Base-by-base conservation (phyloP, 768 basidiomycete genomes). In the Suillus discolor region DNA sequence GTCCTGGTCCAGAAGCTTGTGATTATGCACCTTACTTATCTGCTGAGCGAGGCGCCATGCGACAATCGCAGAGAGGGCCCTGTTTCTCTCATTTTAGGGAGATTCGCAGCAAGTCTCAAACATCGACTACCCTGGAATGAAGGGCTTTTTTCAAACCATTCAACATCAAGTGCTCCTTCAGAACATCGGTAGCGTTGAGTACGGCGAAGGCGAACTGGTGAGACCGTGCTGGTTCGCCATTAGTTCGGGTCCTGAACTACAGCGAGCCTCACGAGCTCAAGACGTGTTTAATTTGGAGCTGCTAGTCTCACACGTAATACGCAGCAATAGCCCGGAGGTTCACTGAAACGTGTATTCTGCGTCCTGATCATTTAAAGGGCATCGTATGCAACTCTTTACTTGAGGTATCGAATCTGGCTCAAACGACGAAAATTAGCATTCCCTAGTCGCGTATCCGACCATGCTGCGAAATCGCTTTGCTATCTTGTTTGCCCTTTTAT, bases 401-500 rank as follows among this genome's bases (percentile, higher is more conserved):
- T 38, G 23, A 59, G 9, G 3, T 12, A 28, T 41, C 38, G 5
- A 39, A 39, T 28, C 39, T 6, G 16, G 16, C 25, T 6, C 39
- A 28, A 12, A 41, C 39, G 16, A 5, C 11, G 39, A 59, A 59
- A 39, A 11, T 12, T 12, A 6, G 3, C 23, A 9, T 59, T 18
- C 16, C n/a, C 9, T 59, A 9, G 3, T 57, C 38, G 39, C 16
- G 2, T 28, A 41, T 41, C 18, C 9, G 25, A 59, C 16, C 4
- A 59, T 59, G 57, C 25, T 59, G 9, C 57, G 28, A 6, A 59
- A 39, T 41, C 57, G 11, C 39, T 41, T 59, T 41, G 25, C 18
- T 41, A 12, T 36, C 34, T 59, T 75, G 34, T 25, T 65, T 7
- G 61, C 49, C 0, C 16, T 70, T 2, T 28, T 44, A 0, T 7